These are phyloP conservation scores for Colletotrichum liaoningense DNA, from an alignment of 2,329 filamentous ascomycete species.

Conservation along the genomic window DNA sequence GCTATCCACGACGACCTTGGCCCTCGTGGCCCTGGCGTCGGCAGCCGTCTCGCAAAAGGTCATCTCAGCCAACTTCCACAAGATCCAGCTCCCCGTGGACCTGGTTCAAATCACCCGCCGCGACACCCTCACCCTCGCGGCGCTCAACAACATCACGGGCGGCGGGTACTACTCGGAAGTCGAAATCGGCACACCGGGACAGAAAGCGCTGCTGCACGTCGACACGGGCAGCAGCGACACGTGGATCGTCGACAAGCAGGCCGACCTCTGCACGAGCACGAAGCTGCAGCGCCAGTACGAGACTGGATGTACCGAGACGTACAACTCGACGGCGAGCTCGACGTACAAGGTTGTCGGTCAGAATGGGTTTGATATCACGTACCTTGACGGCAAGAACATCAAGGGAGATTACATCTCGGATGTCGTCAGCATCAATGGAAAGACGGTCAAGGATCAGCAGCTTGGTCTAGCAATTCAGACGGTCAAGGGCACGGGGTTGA, in stretches of 20 bases:
- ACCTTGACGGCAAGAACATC: conserved; percentile 68
- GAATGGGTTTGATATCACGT: conserved; percentile 67
- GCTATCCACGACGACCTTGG: background rate
- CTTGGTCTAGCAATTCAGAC: conserved; percentile 65
- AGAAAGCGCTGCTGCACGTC: conserved; percentile 67
- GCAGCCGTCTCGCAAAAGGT: conserved; percentile 17
- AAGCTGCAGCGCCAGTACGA: conserved; percentile 7
- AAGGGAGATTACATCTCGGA: conserved; percentile 69
- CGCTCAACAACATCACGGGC: conserved; percentile 64
- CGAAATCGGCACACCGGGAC: conserved; percentile 71
- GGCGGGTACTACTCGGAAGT: conserved; percentile 74
- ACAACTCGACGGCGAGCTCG: conserved; percentile 57
- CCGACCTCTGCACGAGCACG: conserved; percentile 24
- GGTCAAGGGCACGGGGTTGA: conserved; percentile 64
- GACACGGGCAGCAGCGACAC: conserved; percentile 78
- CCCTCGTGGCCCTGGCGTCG: conserved; percentile 8
- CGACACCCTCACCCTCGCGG: conserved; percentile 47
- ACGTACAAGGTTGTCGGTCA: conserved; percentile 57
- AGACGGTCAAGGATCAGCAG: conserved; percentile 61
- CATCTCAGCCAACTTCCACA: conserved; percentile 21
- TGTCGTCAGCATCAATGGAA: conserved; percentile 61
- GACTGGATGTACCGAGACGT: conserved; percentile 41
- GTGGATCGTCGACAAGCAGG: conserved; percentile 59
- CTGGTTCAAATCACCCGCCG: conserved; percentile 27
- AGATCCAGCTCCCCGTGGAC: conserved; percentile 7